Evolutionary conservation across 371 early-diverging fungal genomes (phyloP), one percentile per base, ranked within the genome.

Genomic region (Mucor lusitanicus): DNA sequence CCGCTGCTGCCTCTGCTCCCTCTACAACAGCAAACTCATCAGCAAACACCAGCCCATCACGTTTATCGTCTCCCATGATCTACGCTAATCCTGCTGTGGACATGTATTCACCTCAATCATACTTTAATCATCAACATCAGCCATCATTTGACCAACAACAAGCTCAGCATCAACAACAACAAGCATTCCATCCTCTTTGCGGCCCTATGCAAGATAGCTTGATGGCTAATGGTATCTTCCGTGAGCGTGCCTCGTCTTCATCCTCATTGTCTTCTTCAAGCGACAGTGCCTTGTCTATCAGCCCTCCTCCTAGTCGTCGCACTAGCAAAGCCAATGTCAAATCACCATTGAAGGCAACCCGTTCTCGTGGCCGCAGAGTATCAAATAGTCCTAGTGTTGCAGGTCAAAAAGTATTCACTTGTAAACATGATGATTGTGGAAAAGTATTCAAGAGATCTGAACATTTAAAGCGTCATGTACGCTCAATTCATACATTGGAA

Each of bases 391-490:
- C 83, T 4, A 81, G 79, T 42, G 67, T 70, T 30, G 69, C 74
- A 56, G 79, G 83, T 23, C 76, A 73, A 68, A 85, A 85, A 40
- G 70, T 82, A 44, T 85, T 85, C 69, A 74, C 76, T 0, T 89
- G 90, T 66, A 74, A 71, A 1, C 69, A 80, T 58, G 79, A 77
- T 30, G 81, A 80, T 27, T 96, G 96, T 68, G 87, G 87, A 40
- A 86, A 91, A 60, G 84, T 86, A 33, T 96, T 95, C 75, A 94
- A 93, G 76, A 80, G 94, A 28, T 88, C 85, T 57, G 95, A 95
- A 73, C 94, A 95, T 75, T 78, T 95, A 54, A 91, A 92, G 71
- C 77, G 96, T 21, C 95, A 93, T 73, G 77, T 86, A 39, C 82
- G 90, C n/a, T 87, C 84, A 19, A 85, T 87, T 67, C 87, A 87